These are phyloP conservation scores for Leccinum disarticulatum DNA, from an alignment of 768 basidiomycete species.

Conservation along the genomic window DNA sequence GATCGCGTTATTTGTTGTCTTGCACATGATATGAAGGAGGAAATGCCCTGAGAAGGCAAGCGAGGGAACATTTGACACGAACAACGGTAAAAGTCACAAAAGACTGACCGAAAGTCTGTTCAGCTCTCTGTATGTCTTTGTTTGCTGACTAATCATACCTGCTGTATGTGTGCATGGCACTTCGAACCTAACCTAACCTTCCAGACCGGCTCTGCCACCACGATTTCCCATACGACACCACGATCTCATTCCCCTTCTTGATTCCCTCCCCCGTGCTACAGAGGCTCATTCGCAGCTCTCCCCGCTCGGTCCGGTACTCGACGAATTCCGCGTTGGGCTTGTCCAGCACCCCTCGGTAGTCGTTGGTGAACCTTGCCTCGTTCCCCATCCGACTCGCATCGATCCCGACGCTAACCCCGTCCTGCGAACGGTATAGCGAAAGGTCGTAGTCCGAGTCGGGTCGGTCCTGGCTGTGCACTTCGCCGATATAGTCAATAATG, in stretches of 20 bases:
- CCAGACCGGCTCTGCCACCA: constrained; percentile 64
- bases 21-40: constrained; percentile 54
- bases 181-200: not conserved
- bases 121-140: constrained; percentile 11
- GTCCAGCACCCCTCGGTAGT: constrained; percentile 75
- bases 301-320: constrained; percentile 50
- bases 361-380: constrained; percentile 87
- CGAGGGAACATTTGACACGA: constrained; percentile 49
- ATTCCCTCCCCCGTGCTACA: constrained; percentile 63
- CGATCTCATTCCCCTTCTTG: constrained; percentile 78
- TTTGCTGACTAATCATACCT: constrained; percentile 25
- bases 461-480: constrained; percentile 79
- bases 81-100: not conserved
- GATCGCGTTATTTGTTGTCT: constrained; percentile 35
- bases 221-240: constrained; percentile 86
- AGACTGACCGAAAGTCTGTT: not conserved
- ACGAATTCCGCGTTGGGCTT: constrained; percentile 73
- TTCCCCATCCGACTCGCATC: constrained; percentile 80
- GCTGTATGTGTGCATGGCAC: not conserved
- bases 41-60: constrained; percentile 48
- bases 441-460: constrained; percentile 84
- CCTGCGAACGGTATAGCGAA: constrained; percentile 62
- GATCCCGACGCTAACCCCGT: constrained; percentile 66
- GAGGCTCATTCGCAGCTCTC: constrained; percentile 76
- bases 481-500: constrained; percentile 80